These are phyloP conservation scores for Fraxinus cuspidata DNA, from an alignment of 257 asterid genomes.

Conservation along the genomic window DNA sequence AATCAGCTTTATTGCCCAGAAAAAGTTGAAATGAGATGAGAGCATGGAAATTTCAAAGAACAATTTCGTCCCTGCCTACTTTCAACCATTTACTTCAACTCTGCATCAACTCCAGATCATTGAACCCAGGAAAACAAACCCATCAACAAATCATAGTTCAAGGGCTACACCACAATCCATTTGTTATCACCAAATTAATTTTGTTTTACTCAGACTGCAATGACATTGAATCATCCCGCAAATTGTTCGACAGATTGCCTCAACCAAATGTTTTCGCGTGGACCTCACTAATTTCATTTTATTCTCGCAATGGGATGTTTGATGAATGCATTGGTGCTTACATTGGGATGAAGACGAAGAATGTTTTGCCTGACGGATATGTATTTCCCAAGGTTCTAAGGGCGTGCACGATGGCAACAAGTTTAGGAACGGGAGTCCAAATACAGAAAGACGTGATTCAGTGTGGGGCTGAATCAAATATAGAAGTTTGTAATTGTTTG, in stretches of 20 bases:
- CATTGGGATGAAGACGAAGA: conserved; percentile 35
- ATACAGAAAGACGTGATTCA: conserved; percentile 40
- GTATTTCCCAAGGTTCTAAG: conserved; percentile 42
- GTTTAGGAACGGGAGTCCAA: conserved; percentile 31
- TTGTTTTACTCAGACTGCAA: conserved; percentile 32
- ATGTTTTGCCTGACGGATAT: conserved; percentile 36
- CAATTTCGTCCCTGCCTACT: not conserved
- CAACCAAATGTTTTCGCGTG: conserved; percentile 45
- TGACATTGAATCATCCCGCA: conserved; percentile 29
- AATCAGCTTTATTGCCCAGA: not conserved
- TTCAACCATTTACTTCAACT: conserved; percentile 32
- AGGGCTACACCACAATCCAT: conserved; percentile 25
- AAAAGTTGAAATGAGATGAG: not conserved
- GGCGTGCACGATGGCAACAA: conserved; percentile 20
- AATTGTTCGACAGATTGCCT: conserved; percentile 40
- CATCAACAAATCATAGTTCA: conserved; percentile 37
- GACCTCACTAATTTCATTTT: conserved; percentile 42
- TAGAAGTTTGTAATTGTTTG: conserved; percentile 39
- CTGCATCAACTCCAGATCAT: conserved; percentile 6
- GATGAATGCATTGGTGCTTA: conserved; percentile 32
- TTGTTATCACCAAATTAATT: conserved; percentile 38
- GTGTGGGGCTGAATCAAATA: conserved; percentile 31
- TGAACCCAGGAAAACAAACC: conserved; percentile 35
- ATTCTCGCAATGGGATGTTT: conserved; percentile 33
- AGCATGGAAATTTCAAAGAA: not conserved